phyloP scores from a whole-genome alignment of 257 asterid genomes.

The Cordia subcordata region DNA sequence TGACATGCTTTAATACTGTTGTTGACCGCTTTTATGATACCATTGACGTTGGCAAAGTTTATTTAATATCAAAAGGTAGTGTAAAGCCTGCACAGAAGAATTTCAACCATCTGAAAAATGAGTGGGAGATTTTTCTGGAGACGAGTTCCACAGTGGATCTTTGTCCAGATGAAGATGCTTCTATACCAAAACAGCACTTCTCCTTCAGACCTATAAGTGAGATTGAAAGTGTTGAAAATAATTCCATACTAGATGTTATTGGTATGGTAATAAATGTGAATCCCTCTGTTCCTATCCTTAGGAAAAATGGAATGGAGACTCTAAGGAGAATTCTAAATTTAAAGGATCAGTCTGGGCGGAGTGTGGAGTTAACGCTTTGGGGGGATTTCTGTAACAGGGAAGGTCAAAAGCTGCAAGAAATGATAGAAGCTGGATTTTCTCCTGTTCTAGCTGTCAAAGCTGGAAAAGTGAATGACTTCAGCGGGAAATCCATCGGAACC shows the following conservation, averaged over 20 bases:
- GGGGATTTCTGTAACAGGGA: slow-evolving; percentile 93
- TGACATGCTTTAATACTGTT: slow-evolving; percentile 86
- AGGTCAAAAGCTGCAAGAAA: slow-evolving; percentile 71
- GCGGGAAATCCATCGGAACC: slow-evolving; percentile 82
- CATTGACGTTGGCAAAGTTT: slow-evolving; percentile 80
- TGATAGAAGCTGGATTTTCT: slow-evolving; percentile 53
- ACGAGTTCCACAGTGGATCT: slow-evolving; percentile 63
- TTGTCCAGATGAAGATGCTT: slow-evolving; percentile 79
- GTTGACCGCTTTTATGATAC: slow-evolving; percentile 74
- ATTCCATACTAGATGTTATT: slow-evolving; percentile 75
- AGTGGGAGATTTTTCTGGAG: slow-evolving; percentile 90
- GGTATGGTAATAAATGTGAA: slow-evolving; percentile 69
- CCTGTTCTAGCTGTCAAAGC: slow-evolving; percentile 91
- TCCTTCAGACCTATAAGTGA: slow-evolving; percentile 74
- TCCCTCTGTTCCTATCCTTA: slow-evolving; percentile 87
- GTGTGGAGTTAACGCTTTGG: slow-evolving; percentile 89
- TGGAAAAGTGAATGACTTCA: slow-evolving; percentile 83
- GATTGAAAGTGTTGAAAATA: slow-evolving; percentile 71
- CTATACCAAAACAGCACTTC: slow-evolving; percentile 83
- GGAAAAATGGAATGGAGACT: slow-evolving; percentile 99
- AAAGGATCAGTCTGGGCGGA: slow-evolving; percentile 78
- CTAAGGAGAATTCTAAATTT: slow-evolving; percentile 70
- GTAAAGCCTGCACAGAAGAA: slow-evolving; percentile 93
- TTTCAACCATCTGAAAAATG: slow-evolving; percentile 93
- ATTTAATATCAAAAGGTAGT: slow-evolving; percentile 82